Evolutionary conservation across 2,329 filamentous ascomycete genomes (phyloP), one percentile per base, ranked within the genome.

Genomic region (Fusarium sp.): DNA sequence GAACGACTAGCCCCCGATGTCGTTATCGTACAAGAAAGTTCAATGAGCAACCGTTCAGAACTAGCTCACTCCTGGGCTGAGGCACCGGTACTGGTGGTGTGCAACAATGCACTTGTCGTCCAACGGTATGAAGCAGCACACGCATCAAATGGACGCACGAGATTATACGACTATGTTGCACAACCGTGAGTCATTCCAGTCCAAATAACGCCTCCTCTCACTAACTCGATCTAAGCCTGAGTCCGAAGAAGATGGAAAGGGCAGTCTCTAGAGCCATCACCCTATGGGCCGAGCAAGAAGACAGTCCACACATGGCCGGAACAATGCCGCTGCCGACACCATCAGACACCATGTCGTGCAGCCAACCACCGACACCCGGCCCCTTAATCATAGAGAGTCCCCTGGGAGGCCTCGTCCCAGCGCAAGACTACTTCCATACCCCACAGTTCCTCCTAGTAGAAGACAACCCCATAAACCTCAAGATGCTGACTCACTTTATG

Each of bases 401-500:
- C 1, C 13, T 58, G 7, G 52, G 52, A n/a, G n/a, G 23, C 13
- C 28, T 30, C 4, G 21, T 28, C 25, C 19, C 38, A 38, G 35
- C 44, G 16, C n/a, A 54, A 23, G 53, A 52, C 25, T 68, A 54
- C 35, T 56, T 58, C 19, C 37, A 43, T 0, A 47, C 28, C 6
- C 58, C 25, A 2, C 43, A 64, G 13, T 76, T 82, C 15, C 72
- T 85, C 9, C 72, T 84, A 6, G 82, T 84, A 1, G 82, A 85
- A 19, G 83, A 84, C 52, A 84, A 84, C 46, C 64, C 71, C 8
- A 83, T 84, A 60, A 85, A 85, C 42, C 62, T 83, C 2, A 78
- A 79, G 69, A 76, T 82, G 8, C 59, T 82, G 5, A 74, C 73
- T 1, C 71, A 77, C 0, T 82, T 79, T n/a, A 79, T 83, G 74